Percentiles rank a stretch among this genome's conserved stretches.
phyloP scores from a whole-genome alignment of 1,284 basidiomycete genomes.

The Pyrrhoderma noxium region DNA sequence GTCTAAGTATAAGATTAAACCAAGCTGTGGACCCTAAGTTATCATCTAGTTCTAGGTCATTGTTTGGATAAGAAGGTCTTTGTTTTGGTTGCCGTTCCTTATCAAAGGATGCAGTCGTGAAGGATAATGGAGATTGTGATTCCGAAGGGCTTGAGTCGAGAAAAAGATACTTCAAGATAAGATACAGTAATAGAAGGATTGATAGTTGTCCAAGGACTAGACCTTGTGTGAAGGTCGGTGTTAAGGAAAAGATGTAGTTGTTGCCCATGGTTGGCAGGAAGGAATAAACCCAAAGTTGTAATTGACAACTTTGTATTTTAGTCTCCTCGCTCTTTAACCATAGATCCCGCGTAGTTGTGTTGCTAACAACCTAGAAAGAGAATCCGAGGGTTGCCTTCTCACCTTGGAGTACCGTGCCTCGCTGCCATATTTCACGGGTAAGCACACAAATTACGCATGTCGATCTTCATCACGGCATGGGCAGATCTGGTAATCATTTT shows the following conservation, averaged over 20 bases:
- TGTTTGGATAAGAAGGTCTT: slow-evolving; percentile 20
- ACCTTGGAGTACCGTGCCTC: no score
- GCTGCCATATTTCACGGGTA: no score
- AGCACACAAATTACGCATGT: no score
- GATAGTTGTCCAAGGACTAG: slow-evolving; percentile 74
- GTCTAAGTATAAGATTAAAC: slow-evolving; percentile 63
- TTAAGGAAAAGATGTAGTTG: slow-evolving; percentile 62
- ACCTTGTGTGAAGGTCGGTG: slow-evolving; percentile 80
- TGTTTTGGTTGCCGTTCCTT: slow-evolving; percentile 17
- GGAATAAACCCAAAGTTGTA: not conserved
- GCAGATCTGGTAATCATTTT: no score
- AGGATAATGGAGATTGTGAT: slow-evolving; percentile 25
- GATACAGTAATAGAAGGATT: slow-evolving; percentile 57
- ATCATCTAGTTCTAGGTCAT: slow-evolving; percentile 12
- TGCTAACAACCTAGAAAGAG: no score
- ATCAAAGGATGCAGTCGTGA: slow-evolving; percentile 15
- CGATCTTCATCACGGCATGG: not conserved
- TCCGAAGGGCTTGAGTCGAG: slow-evolving; percentile 54
- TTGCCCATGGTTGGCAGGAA: slow-evolving; percentile 38
- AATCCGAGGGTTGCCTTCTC: no score
- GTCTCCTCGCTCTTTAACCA: no score
- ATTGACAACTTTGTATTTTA: not conserved
- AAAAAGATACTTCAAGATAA: slow-evolving; percentile 77
- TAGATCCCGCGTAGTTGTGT: no score
- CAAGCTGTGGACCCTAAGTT: slow-evolving; percentile 62